Evolutionary conservation across 345 rosid species (phyloP).

Genomic region (Bruguiera gymnorhiza): DNA sequence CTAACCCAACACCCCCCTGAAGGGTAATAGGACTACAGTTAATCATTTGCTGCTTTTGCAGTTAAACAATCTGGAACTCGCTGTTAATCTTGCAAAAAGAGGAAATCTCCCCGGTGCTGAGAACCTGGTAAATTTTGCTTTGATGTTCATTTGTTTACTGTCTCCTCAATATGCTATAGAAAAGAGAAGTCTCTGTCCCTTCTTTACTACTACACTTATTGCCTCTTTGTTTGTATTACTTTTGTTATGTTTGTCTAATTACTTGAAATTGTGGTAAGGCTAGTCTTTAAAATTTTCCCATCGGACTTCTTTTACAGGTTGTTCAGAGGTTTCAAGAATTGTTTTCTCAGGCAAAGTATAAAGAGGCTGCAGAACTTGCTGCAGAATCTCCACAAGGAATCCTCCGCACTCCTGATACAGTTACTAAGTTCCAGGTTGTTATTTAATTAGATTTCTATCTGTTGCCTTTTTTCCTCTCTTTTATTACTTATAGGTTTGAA

Average conservation of each 20-base stretch:
- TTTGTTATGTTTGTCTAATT: not conserved
- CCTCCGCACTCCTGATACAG: slow-evolving; percentile 95
- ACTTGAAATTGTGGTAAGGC: not conserved
- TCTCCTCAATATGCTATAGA: not conserved
- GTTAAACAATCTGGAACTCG: slow-evolving; percentile 97
- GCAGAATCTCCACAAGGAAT: slow-evolving; percentile 98
- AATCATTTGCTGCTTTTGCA: slow-evolving; percentile 25
- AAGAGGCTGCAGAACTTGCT: slow-evolving; percentile 99
- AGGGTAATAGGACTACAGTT: not conserved
- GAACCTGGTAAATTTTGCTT: slow-evolving; percentile 59
- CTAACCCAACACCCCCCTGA: no score
- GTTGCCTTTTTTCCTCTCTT: not conserved
- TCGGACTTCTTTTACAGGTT: slow-evolving; percentile 49
- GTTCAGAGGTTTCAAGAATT: slow-evolving; percentile 97
- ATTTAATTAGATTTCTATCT: slow-evolving; percentile 8
- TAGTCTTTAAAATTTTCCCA: not conserved
- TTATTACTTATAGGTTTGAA: not conserved
- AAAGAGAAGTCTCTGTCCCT: not conserved
- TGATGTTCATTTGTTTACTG: not conserved
- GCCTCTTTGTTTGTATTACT: not conserved
- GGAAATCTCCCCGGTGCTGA: slow-evolving; percentile 99
- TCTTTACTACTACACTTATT: not conserved
- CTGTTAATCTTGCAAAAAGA: slow-evolving; percentile 96
- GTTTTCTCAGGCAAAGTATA: slow-evolving; percentile 95
- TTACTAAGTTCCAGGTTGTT: slow-evolving; percentile 91